These are phyloP conservation scores for Ajuga chamaepitys DNA, from an alignment of 257 asterid species.

Conservation along the genomic window DNA sequence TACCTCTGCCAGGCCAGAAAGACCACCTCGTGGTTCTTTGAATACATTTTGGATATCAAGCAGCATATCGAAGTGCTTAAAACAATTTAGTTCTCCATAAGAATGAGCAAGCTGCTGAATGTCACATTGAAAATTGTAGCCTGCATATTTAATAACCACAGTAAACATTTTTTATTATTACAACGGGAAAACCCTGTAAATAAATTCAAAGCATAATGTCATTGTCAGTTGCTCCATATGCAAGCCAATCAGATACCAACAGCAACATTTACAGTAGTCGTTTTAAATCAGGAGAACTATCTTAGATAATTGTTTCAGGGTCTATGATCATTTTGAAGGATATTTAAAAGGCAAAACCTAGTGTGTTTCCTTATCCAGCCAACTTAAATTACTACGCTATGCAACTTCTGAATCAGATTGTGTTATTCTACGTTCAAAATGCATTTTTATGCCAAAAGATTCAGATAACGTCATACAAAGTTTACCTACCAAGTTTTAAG, in stretches of 20 bases:
- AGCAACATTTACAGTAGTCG: background rate
- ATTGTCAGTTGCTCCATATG: background rate
- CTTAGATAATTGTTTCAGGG: constrained; percentile 1
- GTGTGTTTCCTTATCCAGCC: background rate
- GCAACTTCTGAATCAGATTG: background rate
- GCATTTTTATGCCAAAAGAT: constrained; percentile 1
- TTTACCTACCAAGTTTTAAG: constrained; percentile 80
- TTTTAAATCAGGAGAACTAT: background rate
- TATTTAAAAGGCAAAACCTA: background rate
- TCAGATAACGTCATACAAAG: background rate
- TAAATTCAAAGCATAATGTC: background rate
- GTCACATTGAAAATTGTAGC: constrained; percentile 91
- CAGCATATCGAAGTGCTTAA: constrained; percentile 77
- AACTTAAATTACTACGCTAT: background rate
- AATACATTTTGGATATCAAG: constrained; percentile 90
- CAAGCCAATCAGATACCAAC: background rate
- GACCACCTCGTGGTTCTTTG: constrained; percentile 81
- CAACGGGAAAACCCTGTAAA: background rate
- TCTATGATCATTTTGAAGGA: background rate
- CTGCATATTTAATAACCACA: constrained; percentile 29
- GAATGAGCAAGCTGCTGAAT: constrained; percentile 67
- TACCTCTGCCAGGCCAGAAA: constrained; percentile 90
- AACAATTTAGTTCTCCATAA: constrained; percentile 67
- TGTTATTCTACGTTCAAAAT: background rate
- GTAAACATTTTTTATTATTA: constrained; percentile 10